Evolutionary conservation across 1,139 yeast genomes (phyloP), one percentile per base, ranked within the genome.

Genomic region (Blastobotrys capitulatus): DNA sequence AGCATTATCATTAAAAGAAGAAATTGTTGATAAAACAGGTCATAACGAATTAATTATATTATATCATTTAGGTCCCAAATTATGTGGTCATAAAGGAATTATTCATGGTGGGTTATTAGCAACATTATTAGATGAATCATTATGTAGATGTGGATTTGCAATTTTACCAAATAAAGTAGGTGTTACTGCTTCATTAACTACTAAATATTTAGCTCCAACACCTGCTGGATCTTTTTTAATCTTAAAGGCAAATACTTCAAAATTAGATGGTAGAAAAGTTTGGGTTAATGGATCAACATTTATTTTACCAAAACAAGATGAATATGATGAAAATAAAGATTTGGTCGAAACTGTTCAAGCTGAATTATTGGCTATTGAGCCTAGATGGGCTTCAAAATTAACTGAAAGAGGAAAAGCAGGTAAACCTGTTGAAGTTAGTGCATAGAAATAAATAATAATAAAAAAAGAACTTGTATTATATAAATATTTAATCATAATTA

Each of bases 101-200:
- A 78, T 92, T 31, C 97, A 92, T 62, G 90, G 92, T 57, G 98
- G 98, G 0, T 74, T 90, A 4, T 69, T 90, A 1, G 80, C 96
- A 1, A 83, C 96, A 1, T 69, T 92, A 36, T 61, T 92, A 44
- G 98, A 92, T 65, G 98, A 92, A 64, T 83, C 86, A 0, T 72
- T 92, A 41, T 88, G 96, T 60, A 76, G 82, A 42, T 86, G 96
- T 61, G 97, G 96, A 18, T 92, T 89, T 63, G 82, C 90, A 6
- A 69, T 76, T 31, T 72, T 92, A n/a, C 97, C 98, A 1, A 80
- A 83, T 49, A 78, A 80, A 50, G 75, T 83, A 48, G 97, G 97
- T n/a, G 96, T 92, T 18, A 92, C 98, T 1, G 98, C 96, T 0
- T 76, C 76, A 45, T 71, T 92, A 41, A 71, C 77, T 15, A 74